Base-by-base conservation (phyloP, 169 alveolate genomes). In the Amoebophrya sp. region DNA sequence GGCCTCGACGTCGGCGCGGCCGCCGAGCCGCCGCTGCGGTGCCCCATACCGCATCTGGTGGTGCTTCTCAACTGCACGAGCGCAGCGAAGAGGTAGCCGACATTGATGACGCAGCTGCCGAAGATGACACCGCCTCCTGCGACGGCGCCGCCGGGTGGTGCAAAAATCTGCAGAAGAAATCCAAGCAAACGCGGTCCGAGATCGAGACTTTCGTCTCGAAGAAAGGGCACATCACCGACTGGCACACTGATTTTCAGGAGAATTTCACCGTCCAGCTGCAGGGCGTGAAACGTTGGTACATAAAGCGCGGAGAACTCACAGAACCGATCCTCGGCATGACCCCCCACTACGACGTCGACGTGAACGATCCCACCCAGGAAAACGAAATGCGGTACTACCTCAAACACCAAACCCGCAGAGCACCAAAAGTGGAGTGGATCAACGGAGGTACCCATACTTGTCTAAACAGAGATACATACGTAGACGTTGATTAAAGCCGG, bases 181-280 rank as follows among this genome's bases (percentile, higher is more conserved):
- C 23, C 34, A 58, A 58, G 34, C 26, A 16, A 16, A 58, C 78
- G 78, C 78, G 78, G 5, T 58, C 29, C 39, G 90, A 88, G 70
- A 88, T 88, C 29, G 90, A 88, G 69, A 88, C 90, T 2, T 88
- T 88, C 38, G 40, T 88, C 4, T 42, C 45, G 38, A 45, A 58
- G 29, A 88, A 88, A 41, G 90, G 90, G 29, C 90, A 88, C 38
- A 41, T 31, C 34, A 88, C 90, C 31, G 78, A 88, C 13, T 88
- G 90, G 90, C 90, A 88, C 58, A 39, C 69, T 0, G 90, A 88
- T 42, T 88, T 88, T 41, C 90, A 88, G 41, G 50, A 45, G 26
- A 88, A 88, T 40, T 88, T 88, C 41, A 88, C 90, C 34, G 41
- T 88, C 4, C 90, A 88, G 50, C 70, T 88, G 5, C 45, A 58